Base-by-base conservation (phyloP, 2,329 filamentous ascomycete species). In the Sclerotinia borealis region DNA sequence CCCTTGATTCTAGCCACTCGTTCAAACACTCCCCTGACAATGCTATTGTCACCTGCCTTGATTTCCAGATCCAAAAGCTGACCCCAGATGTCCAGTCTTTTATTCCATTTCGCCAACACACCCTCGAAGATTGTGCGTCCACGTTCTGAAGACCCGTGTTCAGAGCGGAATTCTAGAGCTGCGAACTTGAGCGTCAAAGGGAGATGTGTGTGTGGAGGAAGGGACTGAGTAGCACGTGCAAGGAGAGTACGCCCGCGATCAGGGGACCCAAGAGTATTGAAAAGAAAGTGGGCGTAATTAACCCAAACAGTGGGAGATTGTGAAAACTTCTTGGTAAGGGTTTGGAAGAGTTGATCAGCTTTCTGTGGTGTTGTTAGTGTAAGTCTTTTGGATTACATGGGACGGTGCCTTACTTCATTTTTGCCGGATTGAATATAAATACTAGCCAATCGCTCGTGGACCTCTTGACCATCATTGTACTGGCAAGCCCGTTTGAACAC, bases 361-460 rank as follows among this genome's bases (percentile, higher is more conserved):
- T 93, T 89, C 89, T 96, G 76, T 75, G 58, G 11, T 45, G 48
- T 51, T 63, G 60, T 74, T 69, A 75, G 72, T 61, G 65, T 52
- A 9, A 39, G 36, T 36, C 1, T 27, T 51, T 6, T 34, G 31
- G 39, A 64, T 10, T 22, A 15, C 27, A 9, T 51, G n/a, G 22
- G 43, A 48, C 17, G 56, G 27, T 50, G 27, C 74, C 87, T 81
- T 86, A 93, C 91, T 76, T 89, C 85, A 72, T 87, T 82, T 80
- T 96, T 96, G 71, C 88, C 87, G 34, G 92, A 92, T 74, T 95
- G 90, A 70, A 98, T 96, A 79, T 96, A 97, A 75, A 97, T 97
- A 77, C 91, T 96, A 64, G 91, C 89, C 73, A 98, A 82, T 67
- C 91, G 87, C 77, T 96, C 90, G 76, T 96, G 88, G 67, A 98